Conservation (phyloP, 2,329 filamentous ascomycete species). For the Talaromyces piceae region DNA sequence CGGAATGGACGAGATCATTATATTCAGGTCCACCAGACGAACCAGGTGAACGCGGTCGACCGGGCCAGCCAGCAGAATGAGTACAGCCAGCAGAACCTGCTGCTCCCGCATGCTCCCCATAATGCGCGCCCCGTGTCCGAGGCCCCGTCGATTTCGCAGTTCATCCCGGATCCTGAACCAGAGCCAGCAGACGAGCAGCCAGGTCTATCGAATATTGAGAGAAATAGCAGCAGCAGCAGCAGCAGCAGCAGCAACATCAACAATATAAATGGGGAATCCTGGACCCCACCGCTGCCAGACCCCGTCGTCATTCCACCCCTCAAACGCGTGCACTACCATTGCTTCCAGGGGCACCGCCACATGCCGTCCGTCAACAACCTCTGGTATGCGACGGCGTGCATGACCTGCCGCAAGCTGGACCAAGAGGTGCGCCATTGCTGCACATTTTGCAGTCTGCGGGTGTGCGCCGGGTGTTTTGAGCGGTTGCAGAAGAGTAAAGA, state of each 20-base stretch:
- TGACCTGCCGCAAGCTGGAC: slow-evolving; percentile 35
- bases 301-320: slow-evolving; percentile 26
- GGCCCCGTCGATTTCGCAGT: slow-evolving; percentile 22
- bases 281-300: slow-evolving; percentile 23
- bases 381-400: slow-evolving; percentile 36
- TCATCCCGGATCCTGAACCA: slow-evolving; percentile 27
- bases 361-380: slow-evolving; percentile 31
- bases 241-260: background rate
- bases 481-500: slow-evolving; percentile 25
- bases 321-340: slow-evolving; percentile 29
- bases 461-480: slow-evolving; percentile 31
- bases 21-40: background rate
- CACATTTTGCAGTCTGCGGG: slow-evolving; percentile 35
- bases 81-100: background rate
- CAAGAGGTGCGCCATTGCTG: slow-evolving; percentile 32
- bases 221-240: slow-evolving; percentile 2
- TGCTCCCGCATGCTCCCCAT: background rate
- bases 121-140: slow-evolving; percentile 10
- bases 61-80: background rate
- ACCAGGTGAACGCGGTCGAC: background rate
- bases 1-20: background rate
- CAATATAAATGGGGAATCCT: background rate
- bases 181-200: slow-evolving; percentile 13
- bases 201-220: background rate
- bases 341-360: slow-evolving; percentile 32